A percentile compares a stretch with the other conserved stretches of the same genome.
Evolutionary conservation across 495 filamentous ascomycete genomes (phyloP).

Genomic region (Penicillium angulare): DNA sequence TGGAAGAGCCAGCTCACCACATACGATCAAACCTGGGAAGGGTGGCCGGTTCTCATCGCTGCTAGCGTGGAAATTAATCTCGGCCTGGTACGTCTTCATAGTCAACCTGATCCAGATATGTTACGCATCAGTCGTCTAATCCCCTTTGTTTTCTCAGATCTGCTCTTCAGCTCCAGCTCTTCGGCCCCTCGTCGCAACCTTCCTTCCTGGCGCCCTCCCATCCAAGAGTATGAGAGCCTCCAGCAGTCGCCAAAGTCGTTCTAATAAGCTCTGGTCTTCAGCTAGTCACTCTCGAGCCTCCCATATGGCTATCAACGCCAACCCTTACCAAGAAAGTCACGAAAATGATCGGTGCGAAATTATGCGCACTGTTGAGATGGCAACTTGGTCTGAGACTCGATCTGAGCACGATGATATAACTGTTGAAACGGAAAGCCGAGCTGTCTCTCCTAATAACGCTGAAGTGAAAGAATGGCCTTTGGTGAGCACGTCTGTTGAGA

Average conservation of each 20-base stretch:
- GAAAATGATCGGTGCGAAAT: slow-evolving; percentile 26
- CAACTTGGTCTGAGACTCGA: slow-evolving; percentile 28
- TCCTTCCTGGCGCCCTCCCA: slow-evolving; percentile 41
- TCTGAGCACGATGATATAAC: slow-evolving; percentile 9
- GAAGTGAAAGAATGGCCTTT: slow-evolving; percentile 18
- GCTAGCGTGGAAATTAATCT: slow-evolving; percentile 58
- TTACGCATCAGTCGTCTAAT: too few species aligned
- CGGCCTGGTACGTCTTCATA: slow-evolving; percentile 52
- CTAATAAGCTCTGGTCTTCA: slow-evolving; percentile 27
- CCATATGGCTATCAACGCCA: not conserved
- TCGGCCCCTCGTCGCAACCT: slow-evolving; percentile 48
- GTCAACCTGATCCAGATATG: too few species aligned
- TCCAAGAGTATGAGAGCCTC: slow-evolving; percentile 22
- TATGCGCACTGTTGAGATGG: slow-evolving; percentile 36
- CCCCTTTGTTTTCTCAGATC: too few species aligned
- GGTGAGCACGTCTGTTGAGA: slow-evolving; percentile 4
- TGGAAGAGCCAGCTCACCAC: slow-evolving; percentile 48
- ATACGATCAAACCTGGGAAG: slow-evolving; percentile 54
- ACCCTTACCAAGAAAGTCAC: slow-evolving; percentile 7
- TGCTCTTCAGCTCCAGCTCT: slow-evolving; percentile 56
- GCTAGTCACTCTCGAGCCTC: slow-evolving; percentile 21
- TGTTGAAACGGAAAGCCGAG: slow-evolving; percentile 13
- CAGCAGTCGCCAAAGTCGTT: slow-evolving; percentile 18
- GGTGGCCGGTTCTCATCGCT: slow-evolving; percentile 52
- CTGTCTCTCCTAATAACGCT: slow-evolving; percentile 14